Conservation (phyloP, 257 asterid species). For the Penstemon davidsonii region DNA sequence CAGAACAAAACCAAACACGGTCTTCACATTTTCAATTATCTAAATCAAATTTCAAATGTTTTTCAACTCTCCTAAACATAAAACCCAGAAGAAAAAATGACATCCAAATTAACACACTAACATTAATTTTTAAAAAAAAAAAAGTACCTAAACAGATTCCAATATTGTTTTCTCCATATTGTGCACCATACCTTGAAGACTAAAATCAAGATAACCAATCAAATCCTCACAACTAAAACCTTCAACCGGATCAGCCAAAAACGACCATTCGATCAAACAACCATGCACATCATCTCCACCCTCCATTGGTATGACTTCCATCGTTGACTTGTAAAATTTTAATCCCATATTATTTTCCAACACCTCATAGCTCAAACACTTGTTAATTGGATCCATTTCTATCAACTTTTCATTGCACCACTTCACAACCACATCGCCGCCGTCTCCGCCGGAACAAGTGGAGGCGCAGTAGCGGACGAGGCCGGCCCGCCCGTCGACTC, state of each 20-base stretch:
- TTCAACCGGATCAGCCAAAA: conserved; percentile 58
- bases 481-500: conserved; percentile 35
- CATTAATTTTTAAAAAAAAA: background rate
- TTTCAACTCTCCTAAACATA: too few relatives aligned
- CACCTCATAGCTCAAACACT: conserved; percentile 47
- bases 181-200: conserved; percentile 52
- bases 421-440: conserved; percentile 27
- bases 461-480: conserved; percentile 59
- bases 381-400: conserved; percentile 34
- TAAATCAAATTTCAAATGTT: too few relatives aligned
- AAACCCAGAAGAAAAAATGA: too few relatives aligned
- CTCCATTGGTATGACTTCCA: conserved; percentile 34
- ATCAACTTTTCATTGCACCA: conserved; percentile 69
- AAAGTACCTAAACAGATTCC: background rate
- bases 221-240: conserved; percentile 48
- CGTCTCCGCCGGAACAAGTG: conserved; percentile 25
- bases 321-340: conserved; percentile 41
- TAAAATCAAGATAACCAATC: conserved; percentile 33
- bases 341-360: conserved; percentile 64
- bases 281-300: conserved; percentile 37
- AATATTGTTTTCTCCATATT: conserved; percentile 50
- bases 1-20: too few relatives aligned
- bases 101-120: too few relatives aligned
- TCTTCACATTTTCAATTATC: too few relatives aligned
- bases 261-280: conserved; percentile 71